A percentile compares a stretch with the other conserved stretches of the same genome.
Evolutionary conservation across 208 protist genomes (phyloP).

Genomic region (Wallacemonas sp.): DNA sequence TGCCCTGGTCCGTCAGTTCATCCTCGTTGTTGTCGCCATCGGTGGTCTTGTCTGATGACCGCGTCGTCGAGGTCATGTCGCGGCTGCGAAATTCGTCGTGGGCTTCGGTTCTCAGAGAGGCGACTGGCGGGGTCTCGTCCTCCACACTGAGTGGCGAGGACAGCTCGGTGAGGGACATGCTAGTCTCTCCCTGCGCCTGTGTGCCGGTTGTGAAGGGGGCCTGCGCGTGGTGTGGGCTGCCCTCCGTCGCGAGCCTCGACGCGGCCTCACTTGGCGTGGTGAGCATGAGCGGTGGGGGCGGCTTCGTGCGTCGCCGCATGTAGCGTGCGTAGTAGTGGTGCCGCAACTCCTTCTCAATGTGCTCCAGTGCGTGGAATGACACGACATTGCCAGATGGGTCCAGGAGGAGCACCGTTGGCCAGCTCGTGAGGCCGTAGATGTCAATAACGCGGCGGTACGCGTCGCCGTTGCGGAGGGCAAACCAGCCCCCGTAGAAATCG

Average conservation of each 20-base stretch:
- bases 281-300: neutral
- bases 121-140: no score
- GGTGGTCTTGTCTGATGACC: no score
- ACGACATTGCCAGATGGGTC: constrained; percentile 57
- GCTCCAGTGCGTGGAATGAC: constrained; percentile 38
- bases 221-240: no score
- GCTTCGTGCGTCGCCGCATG: neutral
- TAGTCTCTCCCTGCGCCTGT: no score
- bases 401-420: constrained; percentile 65
- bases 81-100: no score
- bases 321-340: constrained; percentile 19
- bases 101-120: no score
- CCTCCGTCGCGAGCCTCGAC: neutral
- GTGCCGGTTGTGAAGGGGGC: no score
- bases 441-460: constrained; percentile 61
- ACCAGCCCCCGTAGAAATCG: constrained; percentile 71
- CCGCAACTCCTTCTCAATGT: constrained; percentile 57
- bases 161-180: no score
- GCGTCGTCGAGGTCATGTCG: no score
- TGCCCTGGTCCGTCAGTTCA: no score
- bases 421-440: constrained; percentile 39
- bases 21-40: no score
- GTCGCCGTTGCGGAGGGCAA: constrained; percentile 49
- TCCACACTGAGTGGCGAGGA: no score
- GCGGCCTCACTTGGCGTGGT: neutral